Evolutionary conservation across 2,329 filamentous ascomycete genomes (phyloP), one percentile per base, ranked within the genome.

Genomic region (Ophiostoma sp.): DNA sequence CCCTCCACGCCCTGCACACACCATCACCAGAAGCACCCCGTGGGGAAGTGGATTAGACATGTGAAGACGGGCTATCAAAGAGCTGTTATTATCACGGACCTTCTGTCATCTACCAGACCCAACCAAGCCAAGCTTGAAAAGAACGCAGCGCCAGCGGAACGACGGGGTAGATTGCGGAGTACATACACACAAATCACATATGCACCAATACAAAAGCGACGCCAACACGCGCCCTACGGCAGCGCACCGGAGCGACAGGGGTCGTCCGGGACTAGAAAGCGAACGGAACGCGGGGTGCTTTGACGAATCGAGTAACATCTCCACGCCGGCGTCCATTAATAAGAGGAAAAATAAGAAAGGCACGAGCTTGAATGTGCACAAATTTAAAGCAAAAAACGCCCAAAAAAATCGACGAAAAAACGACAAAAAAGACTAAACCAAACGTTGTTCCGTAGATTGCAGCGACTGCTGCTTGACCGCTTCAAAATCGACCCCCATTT

Each of bases 41-140:
- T 64, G 59, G 59, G 59, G 59, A 64, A 64, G 59, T 64, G 59
- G 33, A 42, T 25, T 39, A 42, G n/a, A 25, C 59, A 64, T 64
- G 59, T 64, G 59, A 64, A 42, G 59, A 25, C 33, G 33, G 22
- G 9, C 59, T 64, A n/a, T 25, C 59, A 64, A 64, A 15, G 33
- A 64, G 33, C 19, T 42, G 33, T 0, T 9, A 42, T n/a, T n/a
- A 25, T n/a, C 36, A 42, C n/a, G 59, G n/a, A 25, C 33, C n/a
- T 19, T 6, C 59, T 64, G 33, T 4, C 33, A 42, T 28, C 59
- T 59, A 15, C 28, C 55, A 59, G 28, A 55, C 19, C 15, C 50
- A 28, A 9, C n/a, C 22, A 22, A 12, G 8, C 28, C 55, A 59
- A n/a, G 15, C 33, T 39, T 63, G 25, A 63, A 15, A 63, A 22